Percentiles rank a stretch among this genome's conserved stretches.
Conservation (phyloP, 2,329 filamentous ascomycete genomes). For the Hypoxylon sp. region DNA sequence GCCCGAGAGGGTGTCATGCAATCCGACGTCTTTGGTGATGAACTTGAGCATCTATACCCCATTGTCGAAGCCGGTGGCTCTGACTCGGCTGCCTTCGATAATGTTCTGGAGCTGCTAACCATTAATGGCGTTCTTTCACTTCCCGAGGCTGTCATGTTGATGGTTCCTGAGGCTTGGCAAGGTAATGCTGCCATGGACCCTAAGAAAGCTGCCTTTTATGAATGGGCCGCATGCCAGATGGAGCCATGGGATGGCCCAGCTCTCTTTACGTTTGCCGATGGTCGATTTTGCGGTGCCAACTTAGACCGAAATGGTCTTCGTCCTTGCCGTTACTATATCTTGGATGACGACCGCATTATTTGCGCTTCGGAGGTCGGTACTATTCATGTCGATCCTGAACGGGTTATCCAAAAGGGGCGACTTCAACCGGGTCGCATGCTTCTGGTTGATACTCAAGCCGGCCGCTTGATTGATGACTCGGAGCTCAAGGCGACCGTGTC, state of each 20-base stretch:
- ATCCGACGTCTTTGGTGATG: constrained; percentile 91
- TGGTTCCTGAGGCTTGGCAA: constrained; percentile 99
- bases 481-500: constrained; percentile 92
- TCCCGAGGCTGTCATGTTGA: constrained; percentile 97
- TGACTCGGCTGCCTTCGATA: constrained; percentile 97
- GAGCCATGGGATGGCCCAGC: constrained; percentile 98
- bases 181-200: constrained; percentile 93
- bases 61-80: constrained; percentile 97
- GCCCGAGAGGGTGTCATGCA: constrained; percentile 95
- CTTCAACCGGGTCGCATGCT: constrained; percentile 96
- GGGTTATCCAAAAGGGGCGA: constrained; percentile 91
- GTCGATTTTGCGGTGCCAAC: constrained; percentile 96
- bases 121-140: constrained; percentile 97
- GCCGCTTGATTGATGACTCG: constrained; percentile 92
- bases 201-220: constrained; percentile 96
- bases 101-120: constrained; percentile 91
- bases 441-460: constrained; percentile 88
- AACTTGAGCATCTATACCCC: constrained; percentile 90
- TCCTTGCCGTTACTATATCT: constrained; percentile 96
- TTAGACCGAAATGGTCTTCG: constrained; percentile 94
- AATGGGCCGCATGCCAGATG: constrained; percentile 99
- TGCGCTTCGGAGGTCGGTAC: constrained; percentile 97
- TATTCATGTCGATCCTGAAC: constrained; percentile 90
- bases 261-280: constrained; percentile 96
- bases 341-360: constrained; percentile 96